Percentiles rank a stretch among this genome's conserved stretches.
phyloP scores from a whole-genome alignment of 148 eudicot genomes.

The Spergularia bocconei region DNA sequence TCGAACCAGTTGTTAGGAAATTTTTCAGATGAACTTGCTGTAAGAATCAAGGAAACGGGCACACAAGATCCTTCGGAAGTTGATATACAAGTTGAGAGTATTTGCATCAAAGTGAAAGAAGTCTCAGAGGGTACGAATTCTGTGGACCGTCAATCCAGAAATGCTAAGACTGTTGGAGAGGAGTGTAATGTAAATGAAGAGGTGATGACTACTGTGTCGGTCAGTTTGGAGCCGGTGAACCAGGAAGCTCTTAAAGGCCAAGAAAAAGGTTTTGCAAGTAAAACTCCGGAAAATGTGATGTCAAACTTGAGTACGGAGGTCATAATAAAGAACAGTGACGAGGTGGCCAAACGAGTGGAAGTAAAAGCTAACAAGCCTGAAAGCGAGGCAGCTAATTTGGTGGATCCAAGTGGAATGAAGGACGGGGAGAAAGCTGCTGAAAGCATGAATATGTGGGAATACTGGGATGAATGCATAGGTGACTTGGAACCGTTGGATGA shows the following conservation, averaged over 20 bases:
- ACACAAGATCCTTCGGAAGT: neutral
- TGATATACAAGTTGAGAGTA: neutral
- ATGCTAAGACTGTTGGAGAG: neutral
- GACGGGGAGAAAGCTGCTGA: neutral
- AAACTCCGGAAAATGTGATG: neutral
- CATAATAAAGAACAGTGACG: neutral
- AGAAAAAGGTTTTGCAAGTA: neutral
- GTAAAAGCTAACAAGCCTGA: neutral
- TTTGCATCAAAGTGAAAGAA: neutral
- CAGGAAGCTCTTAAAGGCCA: neutral
- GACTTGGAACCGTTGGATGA: conserved; percentile 5
- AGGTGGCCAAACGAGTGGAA: neutral
- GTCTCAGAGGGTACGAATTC: neutral
- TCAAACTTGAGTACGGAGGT: neutral
- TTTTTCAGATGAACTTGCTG: neutral
- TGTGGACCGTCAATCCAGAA: neutral
- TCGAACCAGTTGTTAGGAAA: neutral
- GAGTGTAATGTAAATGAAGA: neutral
- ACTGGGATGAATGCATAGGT: conserved; percentile 4
- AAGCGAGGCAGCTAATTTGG: neutral
- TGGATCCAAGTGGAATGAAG: neutral
- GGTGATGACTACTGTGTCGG: neutral
- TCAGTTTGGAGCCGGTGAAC: neutral
- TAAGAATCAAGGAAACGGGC: neutral
- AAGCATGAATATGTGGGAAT: conserved; percentile 10